Conservation (phyloP, 2,329 filamentous ascomycete genomes). For the Colletotrichum coccodes region DNA sequence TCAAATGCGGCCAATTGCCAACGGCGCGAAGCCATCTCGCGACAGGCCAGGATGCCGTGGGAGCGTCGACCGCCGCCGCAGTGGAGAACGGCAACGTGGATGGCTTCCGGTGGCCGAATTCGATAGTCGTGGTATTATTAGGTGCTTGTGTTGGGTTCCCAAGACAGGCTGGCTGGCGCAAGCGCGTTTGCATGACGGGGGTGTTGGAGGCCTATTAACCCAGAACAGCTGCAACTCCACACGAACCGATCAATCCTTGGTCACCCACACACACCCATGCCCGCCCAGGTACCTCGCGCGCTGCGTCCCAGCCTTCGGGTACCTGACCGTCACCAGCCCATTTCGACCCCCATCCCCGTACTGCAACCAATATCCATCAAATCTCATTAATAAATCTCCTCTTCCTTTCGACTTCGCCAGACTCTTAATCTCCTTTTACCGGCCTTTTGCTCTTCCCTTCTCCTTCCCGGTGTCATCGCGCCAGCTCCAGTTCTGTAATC, state of each 20-base stretch:
- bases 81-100: not conserved
- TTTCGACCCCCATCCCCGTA: not conserved
- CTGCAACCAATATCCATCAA: conserved; percentile 26
- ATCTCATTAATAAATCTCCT: conserved; percentile 32
- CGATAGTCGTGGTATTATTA: conserved; percentile 26
- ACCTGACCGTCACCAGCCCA: conserved; percentile 17
- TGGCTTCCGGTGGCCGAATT: not conserved
- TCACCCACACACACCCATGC: not conserved
- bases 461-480: conserved; percentile 4
- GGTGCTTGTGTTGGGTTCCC: not conserved
- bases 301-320: conserved; percentile 22
- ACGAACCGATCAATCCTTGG: conserved; percentile 20
- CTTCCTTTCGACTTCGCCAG: conserved; percentile 18
- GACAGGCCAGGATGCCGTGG: not conserved
- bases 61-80: not conserved
- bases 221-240: conserved; percentile 18
- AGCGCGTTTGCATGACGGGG: conserved; percentile 22
- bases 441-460: conserved; percentile 12
- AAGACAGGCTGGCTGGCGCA: conserved; percentile 12
- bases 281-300: not conserved
- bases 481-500: conserved; percentile 3
- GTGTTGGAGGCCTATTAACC: conserved; percentile 6
- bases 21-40: not conserved
- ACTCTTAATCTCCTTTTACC: conserved; percentile 19
- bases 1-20: not conserved